Conservation (phyloP, 2,329 filamentous ascomycete genomes). For the Fusarium goolgardi region DNA sequence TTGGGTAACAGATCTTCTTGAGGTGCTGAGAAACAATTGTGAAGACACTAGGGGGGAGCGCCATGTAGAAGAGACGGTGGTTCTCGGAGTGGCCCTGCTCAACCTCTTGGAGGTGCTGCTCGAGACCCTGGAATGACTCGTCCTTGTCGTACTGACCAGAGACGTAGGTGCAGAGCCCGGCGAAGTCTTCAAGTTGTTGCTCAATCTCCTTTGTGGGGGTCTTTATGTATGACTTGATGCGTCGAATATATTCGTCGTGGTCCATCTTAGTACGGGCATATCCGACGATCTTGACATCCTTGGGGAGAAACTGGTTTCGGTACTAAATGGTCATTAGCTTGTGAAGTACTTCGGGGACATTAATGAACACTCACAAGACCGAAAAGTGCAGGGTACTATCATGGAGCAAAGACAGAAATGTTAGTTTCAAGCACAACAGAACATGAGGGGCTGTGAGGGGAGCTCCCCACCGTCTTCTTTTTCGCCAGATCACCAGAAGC, state of each 20-base stretch:
- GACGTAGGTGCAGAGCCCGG: constrained; percentile 87
- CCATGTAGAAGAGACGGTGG: constrained; percentile 99
- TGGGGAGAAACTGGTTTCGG: constrained; percentile 98
- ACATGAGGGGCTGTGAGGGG: constrained; percentile 27
- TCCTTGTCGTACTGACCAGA: constrained; percentile 99
- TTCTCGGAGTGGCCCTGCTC: constrained; percentile 85
- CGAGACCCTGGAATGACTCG: constrained; percentile 88
- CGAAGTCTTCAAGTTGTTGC: constrained; percentile 93
- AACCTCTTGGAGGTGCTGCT: constrained; percentile 85
- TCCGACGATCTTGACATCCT: constrained; percentile 95
- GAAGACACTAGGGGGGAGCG: constrained; percentile 96
- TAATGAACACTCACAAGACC: constrained; percentile 79
- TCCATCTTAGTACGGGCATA: constrained; percentile 99
- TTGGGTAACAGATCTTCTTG: constrained; percentile 96
- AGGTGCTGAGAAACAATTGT: constrained; percentile 97
- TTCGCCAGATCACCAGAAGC: constrained; percentile 98
- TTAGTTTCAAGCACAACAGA: constrained; percentile 36
- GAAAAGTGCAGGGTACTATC: constrained; percentile 93
- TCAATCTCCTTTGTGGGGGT: constrained; percentile 97
- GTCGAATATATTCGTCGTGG: constrained; percentile 91
- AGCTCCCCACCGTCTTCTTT: constrained; percentile 90
- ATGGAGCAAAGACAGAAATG: constrained; percentile 34
- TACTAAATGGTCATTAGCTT: constrained; percentile 67
- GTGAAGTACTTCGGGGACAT: neutral
- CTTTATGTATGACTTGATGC: constrained; percentile 98